Conservation (phyloP, 768 basidiomycete genomes). For the Suillus subaureus region DNA sequence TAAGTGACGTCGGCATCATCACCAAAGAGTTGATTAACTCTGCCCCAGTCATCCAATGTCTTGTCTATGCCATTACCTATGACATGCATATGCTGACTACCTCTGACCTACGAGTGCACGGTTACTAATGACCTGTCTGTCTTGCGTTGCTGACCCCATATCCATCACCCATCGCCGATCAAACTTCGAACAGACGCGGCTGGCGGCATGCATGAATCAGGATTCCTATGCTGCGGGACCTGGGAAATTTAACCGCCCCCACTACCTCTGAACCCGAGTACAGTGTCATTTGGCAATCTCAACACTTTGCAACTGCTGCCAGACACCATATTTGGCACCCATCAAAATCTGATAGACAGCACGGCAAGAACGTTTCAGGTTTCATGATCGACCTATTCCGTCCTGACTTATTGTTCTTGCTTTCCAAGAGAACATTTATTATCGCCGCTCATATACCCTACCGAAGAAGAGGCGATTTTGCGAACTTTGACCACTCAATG, state of each 20-base stretch:
- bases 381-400: constrained; percentile 2
- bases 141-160: background rate
- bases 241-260: background rate
- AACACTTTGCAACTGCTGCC: background rate
- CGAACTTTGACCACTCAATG: background rate
- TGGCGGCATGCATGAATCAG: background rate
- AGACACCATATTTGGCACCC: background rate
- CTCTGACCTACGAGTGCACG: background rate
- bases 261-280: background rate
- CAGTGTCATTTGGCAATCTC: background rate
- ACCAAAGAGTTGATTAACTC: background rate
- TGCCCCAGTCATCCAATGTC: background rate
- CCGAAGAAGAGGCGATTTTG: background rate
- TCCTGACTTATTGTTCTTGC: constrained; percentile 1
- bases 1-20: background rate
- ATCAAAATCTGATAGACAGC: background rate
- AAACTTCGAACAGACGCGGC: background rate
- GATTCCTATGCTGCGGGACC: background rate
- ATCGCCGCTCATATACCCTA: background rate
- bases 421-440: background rate
- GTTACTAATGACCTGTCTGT: background rate
- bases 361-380: background rate
- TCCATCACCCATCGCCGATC: background rate
- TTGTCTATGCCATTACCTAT: background rate
- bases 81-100: background rate